These are phyloP conservation scores for Russula griseocarnosa DNA, from an alignment of 768 basidiomycete genomes.

Conservation along the genomic window DNA sequence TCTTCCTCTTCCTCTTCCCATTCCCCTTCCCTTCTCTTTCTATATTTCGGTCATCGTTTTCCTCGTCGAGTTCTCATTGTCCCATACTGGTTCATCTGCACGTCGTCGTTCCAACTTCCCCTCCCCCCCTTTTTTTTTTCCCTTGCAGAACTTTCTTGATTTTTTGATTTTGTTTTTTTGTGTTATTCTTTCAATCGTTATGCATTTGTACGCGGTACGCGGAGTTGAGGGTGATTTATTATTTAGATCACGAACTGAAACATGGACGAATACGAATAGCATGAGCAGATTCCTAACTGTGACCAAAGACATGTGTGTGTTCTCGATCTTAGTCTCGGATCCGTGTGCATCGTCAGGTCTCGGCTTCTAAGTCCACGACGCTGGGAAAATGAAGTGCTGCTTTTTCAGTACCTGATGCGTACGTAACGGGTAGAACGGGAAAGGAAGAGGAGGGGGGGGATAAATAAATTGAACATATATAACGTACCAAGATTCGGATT, in stretches of 20 bases:
- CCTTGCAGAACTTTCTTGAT: neutral
- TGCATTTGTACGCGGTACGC: neutral
- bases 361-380: slow-evolving; percentile 24
- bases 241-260: slow-evolving; percentile 3
- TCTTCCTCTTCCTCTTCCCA: neutral
- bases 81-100: neutral
- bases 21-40: neutral
- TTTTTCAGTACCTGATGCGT: neutral
- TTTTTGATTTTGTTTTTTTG: neutral
- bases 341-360: slow-evolving; percentile 4
- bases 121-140: neutral
- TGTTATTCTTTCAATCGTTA: neutral
- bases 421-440: neutral
- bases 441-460: neutral
- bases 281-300: neutral
- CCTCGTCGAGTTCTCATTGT: slow-evolving; percentile 2
- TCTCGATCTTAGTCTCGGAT: neutral
- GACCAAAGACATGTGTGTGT: neutral
- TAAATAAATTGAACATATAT: neutral
- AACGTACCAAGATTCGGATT: slow-evolving; percentile 79
- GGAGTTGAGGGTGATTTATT: neutral
- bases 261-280: neutral
- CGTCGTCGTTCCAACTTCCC: neutral
- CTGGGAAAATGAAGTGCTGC: neutral
- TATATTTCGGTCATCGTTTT: neutral